These are phyloP conservation scores for Beauveria sp. DNA, from an alignment of 2,329 filamentous ascomycete genomes.

Conservation along the genomic window DNA sequence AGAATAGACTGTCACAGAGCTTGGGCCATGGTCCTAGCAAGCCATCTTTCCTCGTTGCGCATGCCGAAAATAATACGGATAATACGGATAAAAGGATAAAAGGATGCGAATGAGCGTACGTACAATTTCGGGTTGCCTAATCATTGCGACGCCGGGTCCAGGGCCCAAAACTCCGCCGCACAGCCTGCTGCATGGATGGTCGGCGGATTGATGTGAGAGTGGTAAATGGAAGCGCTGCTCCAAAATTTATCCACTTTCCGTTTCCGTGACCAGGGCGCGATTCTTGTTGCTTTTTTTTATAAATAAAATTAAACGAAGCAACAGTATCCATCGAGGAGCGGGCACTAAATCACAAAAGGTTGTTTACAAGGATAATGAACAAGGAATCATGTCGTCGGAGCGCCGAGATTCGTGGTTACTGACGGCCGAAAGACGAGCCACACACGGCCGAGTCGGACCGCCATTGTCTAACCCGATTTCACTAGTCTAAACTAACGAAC, in stretches of 20 bases:
- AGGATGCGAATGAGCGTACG: background rate
- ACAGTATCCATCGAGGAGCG: too few relatives aligned
- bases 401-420: too few relatives aligned
- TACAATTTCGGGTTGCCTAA: background rate
- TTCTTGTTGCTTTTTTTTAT: too few relatives aligned
- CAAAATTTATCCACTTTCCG: too few relatives aligned
- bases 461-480: background rate
- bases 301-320: too few relatives aligned
- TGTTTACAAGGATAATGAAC: too few relatives aligned
- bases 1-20: background rate
- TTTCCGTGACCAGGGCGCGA: too few relatives aligned
- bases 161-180: background rate
- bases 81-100: too few relatives aligned
- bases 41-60: background rate
- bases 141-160: background rate
- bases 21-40: background rate
- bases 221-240: background rate
- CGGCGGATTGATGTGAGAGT: background rate
- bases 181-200: background rate
- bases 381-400: too few relatives aligned
- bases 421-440: background rate
- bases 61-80: background rate
- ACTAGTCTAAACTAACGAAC: background rate
- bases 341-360: too few relatives aligned
- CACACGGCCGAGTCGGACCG: slow-evolving; percentile 1